Evolutionary conservation across 2,329 filamentous ascomycete genomes (phyloP), one percentile per base, ranked within the genome.

Genomic region (Fonsecaea monophora): DNA sequence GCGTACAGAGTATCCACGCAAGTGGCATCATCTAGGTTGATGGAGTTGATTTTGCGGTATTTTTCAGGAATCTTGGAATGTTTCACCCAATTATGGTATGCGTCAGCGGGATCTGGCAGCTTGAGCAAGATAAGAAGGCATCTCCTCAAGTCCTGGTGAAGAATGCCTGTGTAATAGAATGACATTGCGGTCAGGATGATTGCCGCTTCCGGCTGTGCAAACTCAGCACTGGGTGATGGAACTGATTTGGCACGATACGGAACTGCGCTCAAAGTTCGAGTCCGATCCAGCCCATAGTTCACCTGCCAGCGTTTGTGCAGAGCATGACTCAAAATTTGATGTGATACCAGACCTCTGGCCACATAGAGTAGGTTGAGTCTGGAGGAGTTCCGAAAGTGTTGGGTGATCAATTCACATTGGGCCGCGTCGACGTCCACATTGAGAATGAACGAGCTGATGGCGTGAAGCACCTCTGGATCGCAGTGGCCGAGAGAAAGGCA

Each of bases 291-390:
- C 0, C 89, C 89, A 66, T 88, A 92, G 62, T 90, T 84, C 0
- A 92, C 88, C 2, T 85, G 77, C 86, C 86, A 92, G 1, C 88
- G 78, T 71, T 90, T 91, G 13, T 83, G 76, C 0, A 91, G 76
- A 0, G 78, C 79, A 65, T 88, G 89, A 0, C 71, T 71, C 0
- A 91, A 71, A 0, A 91, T 78, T 0, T 86, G 84, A 0, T 80
- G 75, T 0, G 85, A 84, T 8, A 91, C 74, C 0, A 91, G 78
- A 0, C 89, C 78, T 2, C 77, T 68, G 6, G 78, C 38, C 4
- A 78, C 66, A 37, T 79, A 74, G 1, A 80, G 69, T 1, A 68
- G 58, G 4, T 53, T 56, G 56, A 0, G 69, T 13, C 61, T 60
- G 12, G 50, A 48, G 7, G 61, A 60, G 13, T 13, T 59, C 34